Percentiles rank a stretch among this genome's conserved stretches.
phyloP scores from a whole-genome alignment of 75 land plant genomes.

The Pinus albicaulis region DNA sequence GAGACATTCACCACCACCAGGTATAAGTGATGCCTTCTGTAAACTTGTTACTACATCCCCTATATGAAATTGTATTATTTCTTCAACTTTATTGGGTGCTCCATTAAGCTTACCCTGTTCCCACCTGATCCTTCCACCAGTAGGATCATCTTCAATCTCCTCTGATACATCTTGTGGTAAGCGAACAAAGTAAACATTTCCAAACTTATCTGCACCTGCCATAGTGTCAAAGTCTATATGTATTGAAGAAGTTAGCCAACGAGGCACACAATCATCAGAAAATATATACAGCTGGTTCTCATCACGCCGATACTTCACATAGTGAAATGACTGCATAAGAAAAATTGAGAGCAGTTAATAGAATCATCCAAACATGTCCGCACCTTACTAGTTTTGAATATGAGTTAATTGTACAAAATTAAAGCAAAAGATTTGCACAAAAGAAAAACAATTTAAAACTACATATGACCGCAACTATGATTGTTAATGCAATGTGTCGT shows the following conservation, averaged over 20 bases:
- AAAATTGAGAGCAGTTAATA: neutral
- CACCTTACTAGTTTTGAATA: neutral
- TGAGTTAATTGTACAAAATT: neutral
- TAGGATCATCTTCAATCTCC: constrained; percentile 99
- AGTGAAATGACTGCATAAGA: constrained; percentile 92
- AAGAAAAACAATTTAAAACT: neutral
- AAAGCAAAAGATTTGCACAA: neutral
- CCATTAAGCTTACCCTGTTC: constrained; percentile 98
- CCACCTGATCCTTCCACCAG: constrained; percentile 99
- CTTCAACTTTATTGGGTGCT: constrained; percentile 98
- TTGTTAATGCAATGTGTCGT: too few species aligned
- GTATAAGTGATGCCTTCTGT: constrained; percentile 96
- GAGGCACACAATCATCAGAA: constrained; percentile 92
- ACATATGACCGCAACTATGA: too few species aligned
- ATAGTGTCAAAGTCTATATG: constrained; percentile 98
- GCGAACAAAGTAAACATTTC: constrained; percentile 92
- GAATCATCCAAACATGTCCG: neutral
- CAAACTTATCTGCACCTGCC: constrained; percentile 99
- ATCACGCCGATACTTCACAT: constrained; percentile 92
- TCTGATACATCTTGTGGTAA: constrained; percentile 96
- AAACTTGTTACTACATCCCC: constrained; percentile 89
- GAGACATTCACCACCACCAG: constrained; percentile 94
- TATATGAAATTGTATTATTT: constrained; percentile 97
- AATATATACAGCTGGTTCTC: constrained; percentile 98
- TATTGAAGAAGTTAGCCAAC: constrained; percentile 94